Base-by-base conservation (phyloP, 306 rosid genomes). In the Lotus japonicus region DNA sequence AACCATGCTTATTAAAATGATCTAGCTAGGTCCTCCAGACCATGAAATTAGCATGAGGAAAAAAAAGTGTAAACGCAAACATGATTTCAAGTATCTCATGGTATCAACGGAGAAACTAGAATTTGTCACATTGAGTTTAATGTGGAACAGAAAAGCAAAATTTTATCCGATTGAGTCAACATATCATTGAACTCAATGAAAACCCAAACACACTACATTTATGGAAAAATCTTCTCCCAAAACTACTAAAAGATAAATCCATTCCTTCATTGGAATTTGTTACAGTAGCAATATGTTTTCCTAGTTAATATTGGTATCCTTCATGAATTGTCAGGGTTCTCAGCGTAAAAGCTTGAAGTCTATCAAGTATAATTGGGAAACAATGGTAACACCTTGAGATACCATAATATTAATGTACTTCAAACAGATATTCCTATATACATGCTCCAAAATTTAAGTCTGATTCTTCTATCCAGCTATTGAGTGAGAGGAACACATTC, bases 401-500 rank as follows among this genome's bases (percentile, higher is more conserved):
- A 16, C 14, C 1, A 35, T 15, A 15, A 59, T 44, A 31, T 15
- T 28, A 18, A 18, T 35, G 12, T 70, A 56, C 62, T 5, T 26
- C n/a, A 59, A 8, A 26, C n/a, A 64, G 6, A 58, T 18, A 21
- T 8, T 80, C 50, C 45, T 9, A 7, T 58, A 60, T 31, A 33
- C 16, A 58, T 67, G 62, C 5, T 73, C 63, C 38, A 81, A 58
- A 61, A 68, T n/a, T 2, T 2, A 58, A 33, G 26, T 38, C 2
- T 19, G 1, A 56, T 51, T 36, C 11, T 58, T 36, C 6, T 43
- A n/a, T 44, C 11, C 45, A 5, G 45, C 39, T 92, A 92, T 44
- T 92, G 98, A 70, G 87, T 86, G 11, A 92, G 95, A 84, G 98
- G 94, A 76, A 94, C 84, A 73, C 98, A 94, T 74, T 88, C 96